Evolutionary conservation across 495 filamentous ascomycete genomes (phyloP).

Genomic region (Apiosordaria backusii): DNA sequence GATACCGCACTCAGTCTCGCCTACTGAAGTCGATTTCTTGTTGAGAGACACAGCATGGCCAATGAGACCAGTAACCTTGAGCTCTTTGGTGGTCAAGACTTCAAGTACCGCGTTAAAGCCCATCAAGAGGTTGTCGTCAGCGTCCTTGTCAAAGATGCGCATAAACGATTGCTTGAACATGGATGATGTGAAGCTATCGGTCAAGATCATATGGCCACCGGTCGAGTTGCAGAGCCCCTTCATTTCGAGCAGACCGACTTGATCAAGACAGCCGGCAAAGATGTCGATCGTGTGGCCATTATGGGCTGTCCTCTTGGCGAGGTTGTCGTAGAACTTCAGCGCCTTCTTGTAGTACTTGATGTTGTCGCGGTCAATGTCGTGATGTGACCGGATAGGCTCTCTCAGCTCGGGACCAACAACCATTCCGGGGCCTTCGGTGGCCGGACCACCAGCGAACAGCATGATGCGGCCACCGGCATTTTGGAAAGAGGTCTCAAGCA

Average conservation of each 20-base stretch:
- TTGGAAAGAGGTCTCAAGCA: constrained; percentile 92
- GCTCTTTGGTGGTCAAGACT: constrained; percentile 94
- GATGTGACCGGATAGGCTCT: constrained; percentile 96
- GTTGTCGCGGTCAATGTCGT: constrained; percentile 97
- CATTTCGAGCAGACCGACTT: constrained; percentile 98
- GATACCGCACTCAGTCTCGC: constrained; percentile 97
- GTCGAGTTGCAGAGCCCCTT: constrained; percentile 96
- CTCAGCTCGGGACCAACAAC: constrained; percentile 96
- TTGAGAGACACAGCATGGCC: constrained; percentile 94
- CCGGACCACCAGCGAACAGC: constrained; percentile 93
- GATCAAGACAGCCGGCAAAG: constrained; percentile 96
- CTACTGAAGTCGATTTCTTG: constrained; percentile 96
- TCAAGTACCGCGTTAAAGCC: constrained; percentile 97
- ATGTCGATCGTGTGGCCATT: constrained; percentile 98
- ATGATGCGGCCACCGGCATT: constrained; percentile 95
- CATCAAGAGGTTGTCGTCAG: constrained; percentile 90
- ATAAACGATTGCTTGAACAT: constrained; percentile 99
- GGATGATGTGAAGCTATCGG: constrained; percentile 97
- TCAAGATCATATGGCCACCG: constrained; percentile 96
- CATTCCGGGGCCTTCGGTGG: constrained; percentile 93
- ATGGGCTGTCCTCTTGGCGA: constrained; percentile 93
- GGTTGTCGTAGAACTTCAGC: constrained; percentile 95
- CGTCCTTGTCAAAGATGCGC: constrained; percentile 96
- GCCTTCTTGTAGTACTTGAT: constrained; percentile 99
- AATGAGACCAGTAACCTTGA: constrained; percentile 98